Percentiles rank a stretch among this genome's conserved stretches.
phyloP scores from a whole-genome alignment of 352 stramenopile species.

The Phytophthora melonis region DNA sequence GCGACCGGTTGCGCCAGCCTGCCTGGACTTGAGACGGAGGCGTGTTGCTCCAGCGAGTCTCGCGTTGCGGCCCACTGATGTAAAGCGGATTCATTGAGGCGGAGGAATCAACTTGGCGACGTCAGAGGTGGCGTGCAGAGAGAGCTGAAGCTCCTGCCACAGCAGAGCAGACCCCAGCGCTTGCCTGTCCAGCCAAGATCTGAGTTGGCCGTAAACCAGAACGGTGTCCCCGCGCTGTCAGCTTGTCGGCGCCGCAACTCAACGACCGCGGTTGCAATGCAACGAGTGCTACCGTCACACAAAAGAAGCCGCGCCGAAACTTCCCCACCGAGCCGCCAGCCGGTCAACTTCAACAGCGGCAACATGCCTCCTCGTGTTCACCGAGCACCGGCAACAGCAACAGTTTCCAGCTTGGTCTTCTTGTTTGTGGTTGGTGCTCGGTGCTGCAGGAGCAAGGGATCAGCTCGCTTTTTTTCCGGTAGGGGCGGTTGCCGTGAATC shows the following conservation, averaged over 20 bases:
- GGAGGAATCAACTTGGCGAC: conserved; percentile 1
- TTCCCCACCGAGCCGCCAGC: conserved; percentile 2
- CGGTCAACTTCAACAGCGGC: conserved; percentile 2
- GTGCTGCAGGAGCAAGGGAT: no score
- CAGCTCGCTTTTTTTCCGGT: no score
- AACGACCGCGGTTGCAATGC: conserved; percentile 7
- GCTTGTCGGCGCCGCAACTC: background rate
- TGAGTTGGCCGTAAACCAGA: background rate
- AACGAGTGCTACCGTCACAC: conserved; percentile 7
- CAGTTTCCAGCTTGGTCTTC: no score
- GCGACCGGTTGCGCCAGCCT: background rate
- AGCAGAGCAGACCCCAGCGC: background rate
- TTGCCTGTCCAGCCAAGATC: background rate
- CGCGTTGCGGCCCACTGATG: background rate
- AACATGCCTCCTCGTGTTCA: no score
- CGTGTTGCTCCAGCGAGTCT: background rate
- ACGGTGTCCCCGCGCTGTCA: background rate
- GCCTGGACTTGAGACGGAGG: conserved; percentile 8
- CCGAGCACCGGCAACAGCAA: no score
- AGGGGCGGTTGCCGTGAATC: no score
- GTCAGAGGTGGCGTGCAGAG: no score
- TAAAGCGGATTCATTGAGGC: background rate
- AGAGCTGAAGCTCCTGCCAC: no score
- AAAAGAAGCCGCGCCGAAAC: conserved; percentile 6
- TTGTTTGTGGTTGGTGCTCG: no score